A percentile compares a stretch with the other conserved stretches of the same genome.
Evolutionary conservation across 306 rosid species (phyloP).

Genomic region (Pueraria montana): DNA sequence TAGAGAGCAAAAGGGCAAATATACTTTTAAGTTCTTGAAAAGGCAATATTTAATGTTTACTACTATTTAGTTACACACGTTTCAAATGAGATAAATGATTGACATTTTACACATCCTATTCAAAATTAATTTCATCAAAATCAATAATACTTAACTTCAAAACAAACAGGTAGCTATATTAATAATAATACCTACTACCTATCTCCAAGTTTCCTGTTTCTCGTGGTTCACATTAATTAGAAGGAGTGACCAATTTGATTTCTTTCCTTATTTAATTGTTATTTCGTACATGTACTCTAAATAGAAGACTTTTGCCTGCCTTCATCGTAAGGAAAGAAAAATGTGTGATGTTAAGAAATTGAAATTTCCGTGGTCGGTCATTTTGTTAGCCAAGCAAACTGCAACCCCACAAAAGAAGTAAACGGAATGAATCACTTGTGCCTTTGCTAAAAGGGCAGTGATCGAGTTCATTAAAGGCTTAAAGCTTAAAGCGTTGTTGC

Average conservation of each 20-base stretch:
- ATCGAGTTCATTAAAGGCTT: constrained; percentile 9
- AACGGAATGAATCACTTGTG: constrained; percentile 22
- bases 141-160: neutral
- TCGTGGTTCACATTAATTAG: constrained; percentile 23
- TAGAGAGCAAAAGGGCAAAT: neutral
- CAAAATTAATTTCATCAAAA: neutral
- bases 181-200: neutral
- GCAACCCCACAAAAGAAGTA: constrained; percentile 28
- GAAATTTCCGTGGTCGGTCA: constrained; percentile 43
- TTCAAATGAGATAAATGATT: neutral
- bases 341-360: constrained; percentile 17
- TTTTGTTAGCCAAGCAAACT: constrained; percentile 21
- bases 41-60: neutral
- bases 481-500: neutral
- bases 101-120: neutral
- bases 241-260: constrained; percentile 3
- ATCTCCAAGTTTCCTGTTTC: neutral
- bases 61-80: neutral
- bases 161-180: neutral
- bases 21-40: constrained; percentile 2
- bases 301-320: constrained; percentile 37
- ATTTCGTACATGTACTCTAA: neutral
- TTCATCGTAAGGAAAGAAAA: constrained; percentile 35
- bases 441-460: constrained; percentile 32
- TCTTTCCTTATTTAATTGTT: neutral